Evolutionary conservation across 192 early-diverging fungal genomes (phyloP).

Genomic region (Backusella tuberculispora): DNA sequence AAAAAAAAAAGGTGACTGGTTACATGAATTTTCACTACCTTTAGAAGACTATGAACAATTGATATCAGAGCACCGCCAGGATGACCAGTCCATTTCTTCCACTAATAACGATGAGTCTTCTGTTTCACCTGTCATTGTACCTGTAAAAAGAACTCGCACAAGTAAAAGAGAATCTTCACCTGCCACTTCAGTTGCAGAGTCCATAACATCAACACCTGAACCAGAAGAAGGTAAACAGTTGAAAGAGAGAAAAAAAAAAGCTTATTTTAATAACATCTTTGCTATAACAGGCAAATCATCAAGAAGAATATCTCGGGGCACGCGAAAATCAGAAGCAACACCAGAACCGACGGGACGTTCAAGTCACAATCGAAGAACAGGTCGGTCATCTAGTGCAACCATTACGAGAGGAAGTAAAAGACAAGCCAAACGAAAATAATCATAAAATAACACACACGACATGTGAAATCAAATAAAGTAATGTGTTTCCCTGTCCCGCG

Average conservation of each 20-base stretch:
- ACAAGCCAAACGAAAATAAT: conserved; percentile 32
- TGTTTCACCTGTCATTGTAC: conserved; percentile 37
- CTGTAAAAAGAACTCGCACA: conserved; percentile 41
- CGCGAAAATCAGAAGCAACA: conserved; percentile 26
- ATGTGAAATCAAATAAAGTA: conserved; percentile 12
- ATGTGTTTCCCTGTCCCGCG: background rate
- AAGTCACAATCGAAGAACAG: conserved; percentile 18
- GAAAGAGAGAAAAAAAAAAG: background rate
- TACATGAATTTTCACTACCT: conserved; percentile 51
- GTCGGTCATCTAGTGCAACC: conserved; percentile 20
- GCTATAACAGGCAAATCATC: conserved; percentile 21
- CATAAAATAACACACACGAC: background rate
- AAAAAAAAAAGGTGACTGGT: conserved; percentile 32
- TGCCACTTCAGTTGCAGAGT: conserved; percentile 47
- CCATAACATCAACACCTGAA: conserved; percentile 53
- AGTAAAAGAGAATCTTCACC: conserved; percentile 50
- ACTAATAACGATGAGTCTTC: background rate
- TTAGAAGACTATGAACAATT: conserved; percentile 52
- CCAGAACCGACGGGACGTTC: conserved; percentile 30
- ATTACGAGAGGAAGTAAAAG: conserved; percentile 19
- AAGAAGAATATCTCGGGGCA: conserved; percentile 26
- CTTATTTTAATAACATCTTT: background rate
- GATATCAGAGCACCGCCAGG: conserved; percentile 48
- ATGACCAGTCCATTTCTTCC: conserved; percentile 36
- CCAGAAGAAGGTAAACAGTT: conserved; percentile 50